Evolutionary conservation across 495 filamentous ascomycete genomes (phyloP).

Genomic region (Penicillium paradoxum): DNA sequence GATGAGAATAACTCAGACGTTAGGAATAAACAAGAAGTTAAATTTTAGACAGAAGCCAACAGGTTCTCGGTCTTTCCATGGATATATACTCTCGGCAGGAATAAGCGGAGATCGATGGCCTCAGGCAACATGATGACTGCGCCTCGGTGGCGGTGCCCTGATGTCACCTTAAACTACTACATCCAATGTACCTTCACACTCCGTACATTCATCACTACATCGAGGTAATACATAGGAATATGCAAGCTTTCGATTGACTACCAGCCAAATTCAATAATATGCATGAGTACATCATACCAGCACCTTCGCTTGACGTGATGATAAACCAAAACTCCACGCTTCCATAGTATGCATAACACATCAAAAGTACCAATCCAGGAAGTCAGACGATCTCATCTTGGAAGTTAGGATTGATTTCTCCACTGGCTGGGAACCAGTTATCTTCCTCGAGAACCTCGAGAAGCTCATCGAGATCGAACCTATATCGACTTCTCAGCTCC

Average conservation of each 20-base stretch:
- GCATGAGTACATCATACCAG: background rate
- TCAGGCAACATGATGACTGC: background rate
- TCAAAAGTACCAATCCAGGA: background rate
- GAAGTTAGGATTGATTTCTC: conserved; percentile 30
- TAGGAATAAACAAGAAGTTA: background rate
- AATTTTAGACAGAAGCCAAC: background rate
- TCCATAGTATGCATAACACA: background rate
- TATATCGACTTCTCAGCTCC: background rate
- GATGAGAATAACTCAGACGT: background rate
- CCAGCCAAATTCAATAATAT: background rate
- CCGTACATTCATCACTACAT: background rate
- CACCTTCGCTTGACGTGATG: background rate
- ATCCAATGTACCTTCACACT: background rate
- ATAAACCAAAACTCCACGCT: background rate
- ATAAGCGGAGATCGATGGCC: background rate
- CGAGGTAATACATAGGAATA: background rate
- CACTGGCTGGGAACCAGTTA: conserved; percentile 44
- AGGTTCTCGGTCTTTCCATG: background rate
- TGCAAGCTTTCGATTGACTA: background rate
- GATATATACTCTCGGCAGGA: background rate
- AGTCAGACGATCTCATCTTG: conserved; percentile 6
- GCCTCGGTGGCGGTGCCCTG: conserved; percentile 1
- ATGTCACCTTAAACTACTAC: background rate
- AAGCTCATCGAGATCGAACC: conserved; percentile 14
- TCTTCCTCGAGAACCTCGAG: conserved; percentile 36